Percentiles rank a stretch among this genome's conserved stretches.
These are phyloP conservation scores for Monosporascus sp. DNA, from an alignment of 2,329 filamentous ascomycete genomes.

Conservation along the genomic window DNA sequence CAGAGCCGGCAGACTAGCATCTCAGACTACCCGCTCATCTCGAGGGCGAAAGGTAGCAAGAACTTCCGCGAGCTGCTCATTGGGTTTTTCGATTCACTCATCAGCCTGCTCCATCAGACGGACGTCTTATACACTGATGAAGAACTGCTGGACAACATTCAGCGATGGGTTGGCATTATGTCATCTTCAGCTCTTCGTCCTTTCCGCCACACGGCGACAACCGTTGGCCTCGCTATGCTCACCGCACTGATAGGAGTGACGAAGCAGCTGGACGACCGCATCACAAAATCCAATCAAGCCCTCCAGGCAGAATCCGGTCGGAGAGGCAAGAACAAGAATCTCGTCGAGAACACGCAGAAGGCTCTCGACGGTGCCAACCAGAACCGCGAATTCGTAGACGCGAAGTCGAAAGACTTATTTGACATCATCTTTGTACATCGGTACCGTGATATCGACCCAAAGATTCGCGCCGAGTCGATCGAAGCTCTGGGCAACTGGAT, in stretches of 20 bases:
- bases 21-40: conserved; percentile 87
- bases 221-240: conserved; percentile 74
- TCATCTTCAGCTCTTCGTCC: conserved; percentile 82
- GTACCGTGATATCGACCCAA: conserved; percentile 88
- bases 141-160: conserved; percentile 79
- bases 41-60: conserved; percentile 68
- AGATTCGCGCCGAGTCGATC: conserved; percentile 83
- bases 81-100: conserved; percentile 72
- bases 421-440: conserved; percentile 91
- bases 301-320: conserved; percentile 67
- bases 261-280: conserved; percentile 62
- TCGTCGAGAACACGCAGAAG: conserved; percentile 66
- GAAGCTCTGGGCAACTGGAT: conserved; percentile 88
- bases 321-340: conserved; percentile 72
- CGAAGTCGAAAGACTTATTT: conserved; percentile 77
- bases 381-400: conserved; percentile 64
- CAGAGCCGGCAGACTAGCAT: conserved; percentile 57
- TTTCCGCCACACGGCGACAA: conserved; percentile 89
- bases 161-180: conserved; percentile 86
- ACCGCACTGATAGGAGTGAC: conserved; percentile 72
- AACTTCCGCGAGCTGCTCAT: conserved; percentile 74
- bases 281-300: conserved; percentile 73
- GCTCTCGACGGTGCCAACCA: conserved; percentile 66
- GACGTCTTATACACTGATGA: conserved; percentile 72
- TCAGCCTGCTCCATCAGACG: conserved; percentile 76